A percentile compares a stretch with the other conserved stretches of the same genome.
Conservation (phyloP, 2,329 filamentous ascomycete genomes). For the Neobulgaria alba region DNA sequence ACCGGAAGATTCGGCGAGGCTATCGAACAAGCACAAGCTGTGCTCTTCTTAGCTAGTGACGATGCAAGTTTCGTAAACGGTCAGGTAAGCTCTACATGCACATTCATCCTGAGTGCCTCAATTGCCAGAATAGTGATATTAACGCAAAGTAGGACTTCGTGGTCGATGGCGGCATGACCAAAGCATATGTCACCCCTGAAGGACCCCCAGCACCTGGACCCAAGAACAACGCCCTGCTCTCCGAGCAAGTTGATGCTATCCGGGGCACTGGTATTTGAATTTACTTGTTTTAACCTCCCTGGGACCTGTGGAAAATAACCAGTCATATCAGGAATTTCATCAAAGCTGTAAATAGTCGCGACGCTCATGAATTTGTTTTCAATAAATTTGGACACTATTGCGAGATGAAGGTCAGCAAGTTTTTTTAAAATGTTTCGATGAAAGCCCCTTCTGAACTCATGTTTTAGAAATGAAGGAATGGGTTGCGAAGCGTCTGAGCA, state of each 20-base stretch:
- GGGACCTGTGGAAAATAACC: neutral
- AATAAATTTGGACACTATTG: too few relatives aligned
- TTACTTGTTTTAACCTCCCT: neutral
- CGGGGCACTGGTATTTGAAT: constrained; percentile 22
- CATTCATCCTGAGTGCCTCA: neutral
- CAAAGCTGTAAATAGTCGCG: neutral
- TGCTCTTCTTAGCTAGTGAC: constrained; percentile 65
- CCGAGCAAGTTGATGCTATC: constrained; percentile 28
- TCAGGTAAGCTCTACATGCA: constrained; percentile 34
- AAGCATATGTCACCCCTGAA: constrained; percentile 71
- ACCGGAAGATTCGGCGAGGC: constrained; percentile 68
- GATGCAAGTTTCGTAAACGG: constrained; percentile 69
- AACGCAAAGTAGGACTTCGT: constrained; percentile 64
- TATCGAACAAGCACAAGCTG: constrained; percentile 67
- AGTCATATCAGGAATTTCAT: neutral
- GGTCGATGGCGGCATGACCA: constrained; percentile 92
- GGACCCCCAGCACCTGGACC: constrained; percentile 47
- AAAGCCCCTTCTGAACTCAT: too few relatives aligned
- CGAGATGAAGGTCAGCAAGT: too few relatives aligned
- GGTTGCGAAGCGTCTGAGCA: too few relatives aligned
- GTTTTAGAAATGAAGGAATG: too few relatives aligned
- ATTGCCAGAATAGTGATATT: neutral
- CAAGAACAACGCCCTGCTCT: constrained; percentile 33
- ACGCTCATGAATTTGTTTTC: too few relatives aligned
- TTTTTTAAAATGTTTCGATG: too few relatives aligned